A percentile compares a stretch with the other conserved stretches of the same genome.
These are phyloP conservation scores for Phytophthora pinifolia DNA, from an alignment of 352 stramenopile genomes.

Conservation along the genomic window DNA sequence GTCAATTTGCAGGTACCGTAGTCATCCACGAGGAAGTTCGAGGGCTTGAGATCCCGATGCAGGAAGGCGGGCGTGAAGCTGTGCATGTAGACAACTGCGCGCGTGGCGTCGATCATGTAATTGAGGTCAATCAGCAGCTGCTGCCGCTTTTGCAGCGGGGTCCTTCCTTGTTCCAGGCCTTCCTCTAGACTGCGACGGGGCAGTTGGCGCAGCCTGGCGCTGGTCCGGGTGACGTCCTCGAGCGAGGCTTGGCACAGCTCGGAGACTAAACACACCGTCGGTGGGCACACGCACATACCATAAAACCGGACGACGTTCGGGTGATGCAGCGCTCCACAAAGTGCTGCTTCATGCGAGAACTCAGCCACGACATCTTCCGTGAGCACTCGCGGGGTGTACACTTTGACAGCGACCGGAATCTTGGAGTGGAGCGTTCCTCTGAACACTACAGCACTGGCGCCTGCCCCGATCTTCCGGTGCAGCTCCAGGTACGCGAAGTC, in stretches of 20 bases:
- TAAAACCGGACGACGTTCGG: conserved; percentile 86
- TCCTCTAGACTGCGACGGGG: conserved; percentile 13
- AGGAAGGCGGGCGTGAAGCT: conserved; percentile 72
- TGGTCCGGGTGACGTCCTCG: conserved; percentile 40
- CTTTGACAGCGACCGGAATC: conserved; percentile 68
- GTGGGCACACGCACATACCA: conserved; percentile 78
- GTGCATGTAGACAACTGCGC: conserved; percentile 70
- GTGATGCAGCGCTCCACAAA: conserved; percentile 70
- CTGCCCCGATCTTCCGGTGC: conserved; percentile 47
- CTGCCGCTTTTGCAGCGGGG: conserved; percentile 33
- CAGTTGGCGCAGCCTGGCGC: conserved; percentile 22
- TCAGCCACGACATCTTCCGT: conserved; percentile 69
- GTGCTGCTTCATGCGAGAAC: conserved; percentile 78
- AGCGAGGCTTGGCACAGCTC: conserved; percentile 51
- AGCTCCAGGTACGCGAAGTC: conserved; percentile 61
- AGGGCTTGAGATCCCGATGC: conserved; percentile 71
- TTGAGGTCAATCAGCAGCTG: conserved; percentile 51
- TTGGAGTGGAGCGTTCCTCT: conserved; percentile 56
- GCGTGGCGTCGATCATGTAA: conserved; percentile 68
- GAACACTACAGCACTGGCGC: conserved; percentile 66
- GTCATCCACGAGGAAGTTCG: conserved; percentile 63
- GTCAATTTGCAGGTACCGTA: conserved; percentile 52
- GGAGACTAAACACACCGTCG: conserved; percentile 73
- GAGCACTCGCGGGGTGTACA: conserved; percentile 65
- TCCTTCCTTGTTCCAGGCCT: conserved; percentile 9